phyloP scores from a whole-genome alignment of 2,329 filamentous ascomycete species.

The Rutstroemia sp. region DNA sequence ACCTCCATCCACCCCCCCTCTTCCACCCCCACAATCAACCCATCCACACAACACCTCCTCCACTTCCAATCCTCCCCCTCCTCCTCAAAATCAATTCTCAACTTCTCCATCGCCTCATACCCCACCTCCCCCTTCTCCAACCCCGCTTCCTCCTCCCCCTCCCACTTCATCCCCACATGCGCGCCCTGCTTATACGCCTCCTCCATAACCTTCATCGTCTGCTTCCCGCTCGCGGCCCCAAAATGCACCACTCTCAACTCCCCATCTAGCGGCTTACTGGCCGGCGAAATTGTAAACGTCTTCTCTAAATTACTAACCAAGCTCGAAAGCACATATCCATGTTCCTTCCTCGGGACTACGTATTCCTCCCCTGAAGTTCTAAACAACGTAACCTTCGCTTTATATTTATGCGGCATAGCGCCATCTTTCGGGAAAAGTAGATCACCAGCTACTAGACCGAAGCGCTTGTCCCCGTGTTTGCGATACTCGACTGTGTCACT shows the following conservation, averaged over 20 bases:
- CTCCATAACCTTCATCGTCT: constrained; percentile 72
- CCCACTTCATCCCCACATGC: constrained; percentile 40
- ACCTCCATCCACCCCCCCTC: constrained; percentile 65
- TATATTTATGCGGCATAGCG: constrained; percentile 46
- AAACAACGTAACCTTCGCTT: constrained; percentile 39
- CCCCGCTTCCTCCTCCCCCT: background rate
- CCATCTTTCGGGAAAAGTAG: constrained; percentile 53
- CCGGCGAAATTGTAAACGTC: constrained; percentile 74
- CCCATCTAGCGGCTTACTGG: constrained; percentile 61
- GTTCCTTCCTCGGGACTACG: constrained; percentile 37
- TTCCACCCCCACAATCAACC: constrained; percentile 72
- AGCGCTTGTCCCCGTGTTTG: constrained; percentile 67
- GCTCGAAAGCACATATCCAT: constrained; percentile 71
- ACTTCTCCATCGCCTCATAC: constrained; percentile 62
- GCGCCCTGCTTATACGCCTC: constrained; percentile 50
- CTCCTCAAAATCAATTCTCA: constrained; percentile 63
- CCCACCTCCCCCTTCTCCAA: constrained; percentile 42
- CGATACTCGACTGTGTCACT: constrained; percentile 81
- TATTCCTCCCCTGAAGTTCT: constrained; percentile 26
- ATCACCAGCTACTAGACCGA: constrained; percentile 75
- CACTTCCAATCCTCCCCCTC: constrained; percentile 60
- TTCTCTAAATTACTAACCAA: constrained; percentile 77
- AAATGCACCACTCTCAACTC: constrained; percentile 69
- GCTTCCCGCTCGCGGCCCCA: constrained; percentile 54
- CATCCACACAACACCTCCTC: constrained; percentile 87